A percentile compares a stretch with the other conserved stretches of the same genome.
Evolutionary conservation across 805 yeast species (phyloP).

Genomic region (Vanderwaltozyma verrucispora): DNA sequence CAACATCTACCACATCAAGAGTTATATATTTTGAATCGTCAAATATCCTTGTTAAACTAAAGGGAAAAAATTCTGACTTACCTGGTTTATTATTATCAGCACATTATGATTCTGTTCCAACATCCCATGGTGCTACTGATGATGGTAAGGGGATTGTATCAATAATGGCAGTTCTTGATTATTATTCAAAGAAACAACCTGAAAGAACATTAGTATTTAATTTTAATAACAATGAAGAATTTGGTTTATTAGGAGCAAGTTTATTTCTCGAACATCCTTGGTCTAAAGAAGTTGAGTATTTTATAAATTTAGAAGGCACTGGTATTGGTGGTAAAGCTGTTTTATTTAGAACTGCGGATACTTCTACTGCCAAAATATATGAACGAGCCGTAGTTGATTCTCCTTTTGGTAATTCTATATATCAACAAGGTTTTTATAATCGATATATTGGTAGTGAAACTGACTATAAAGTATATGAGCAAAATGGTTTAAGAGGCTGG

Average conservation of each 20-base stretch:
- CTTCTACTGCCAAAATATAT: slow-evolving; percentile 51
- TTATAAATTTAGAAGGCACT: slow-evolving; percentile 83
- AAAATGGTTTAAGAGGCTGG: slow-evolving; percentile 67
- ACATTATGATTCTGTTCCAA: slow-evolving; percentile 84
- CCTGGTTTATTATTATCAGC: slow-evolving; percentile 72
- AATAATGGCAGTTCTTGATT: slow-evolving; percentile 56
- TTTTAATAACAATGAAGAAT: slow-evolving; percentile 84
- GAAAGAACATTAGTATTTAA: slow-evolving; percentile 66
- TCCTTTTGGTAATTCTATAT: slow-evolving; percentile 73
- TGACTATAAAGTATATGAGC: slow-evolving; percentile 64
- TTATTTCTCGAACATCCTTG: slow-evolving; percentile 66
- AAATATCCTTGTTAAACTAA: slow-evolving; percentile 65
- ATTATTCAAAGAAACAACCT: slow-evolving; percentile 40
- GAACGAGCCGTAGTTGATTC: slow-evolving; percentile 40
- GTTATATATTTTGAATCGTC: slow-evolving; percentile 74
- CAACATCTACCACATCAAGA: slow-evolving; percentile 31
- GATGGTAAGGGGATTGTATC: slow-evolving; percentile 87
- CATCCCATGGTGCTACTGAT: slow-evolving; percentile 81
- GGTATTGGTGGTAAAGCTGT: slow-evolving; percentile 77
- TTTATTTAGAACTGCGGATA: slow-evolving; percentile 75
- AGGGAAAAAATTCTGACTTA: slow-evolving; percentile 47
- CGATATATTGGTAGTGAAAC: slow-evolving; percentile 71
- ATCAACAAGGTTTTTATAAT: slow-evolving; percentile 75
- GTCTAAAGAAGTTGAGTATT: slow-evolving; percentile 48
- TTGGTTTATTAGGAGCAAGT: slow-evolving; percentile 75